Conservation (phyloP, 805 yeast species). For the Candida pseudofarinosa region DNA sequence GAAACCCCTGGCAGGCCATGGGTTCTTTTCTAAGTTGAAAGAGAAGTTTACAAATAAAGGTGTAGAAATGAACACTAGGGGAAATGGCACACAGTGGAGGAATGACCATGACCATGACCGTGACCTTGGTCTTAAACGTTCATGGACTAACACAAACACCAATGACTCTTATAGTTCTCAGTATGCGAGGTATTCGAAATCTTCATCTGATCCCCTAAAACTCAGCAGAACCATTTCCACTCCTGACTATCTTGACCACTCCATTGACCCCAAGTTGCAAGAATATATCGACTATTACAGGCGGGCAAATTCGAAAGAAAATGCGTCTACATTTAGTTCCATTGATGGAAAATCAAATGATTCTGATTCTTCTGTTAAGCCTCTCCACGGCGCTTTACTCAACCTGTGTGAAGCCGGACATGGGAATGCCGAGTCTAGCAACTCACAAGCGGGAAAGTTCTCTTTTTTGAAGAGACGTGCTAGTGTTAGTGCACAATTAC, state of each 20-base stretch:
- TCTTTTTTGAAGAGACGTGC: conserved; percentile 28
- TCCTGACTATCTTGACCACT: conserved; percentile 3
- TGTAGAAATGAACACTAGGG: background rate
- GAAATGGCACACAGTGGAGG: conserved; percentile 12
- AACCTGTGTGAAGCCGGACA: conserved; percentile 14
- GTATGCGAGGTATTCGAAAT: background rate
- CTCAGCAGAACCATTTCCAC: conserved; percentile 11
- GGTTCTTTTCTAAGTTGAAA: conserved; percentile 35
- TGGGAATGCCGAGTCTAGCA: conserved; percentile 4
- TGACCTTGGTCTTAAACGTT: conserved; percentile 4
- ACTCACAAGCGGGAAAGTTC: background rate
- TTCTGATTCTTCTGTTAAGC: conserved; percentile 1
- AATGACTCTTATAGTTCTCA: background rate
- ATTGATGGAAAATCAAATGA: background rate
- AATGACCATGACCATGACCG: conserved; percentile 15
- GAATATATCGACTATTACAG: conserved; percentile 34
- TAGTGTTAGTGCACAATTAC: conserved; percentile 4
- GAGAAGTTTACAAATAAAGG: conserved; percentile 23
- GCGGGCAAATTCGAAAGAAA: conserved; percentile 14
- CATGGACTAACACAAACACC: background rate
- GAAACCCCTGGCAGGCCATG: conserved; percentile 10
- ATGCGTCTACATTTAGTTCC: background rate
- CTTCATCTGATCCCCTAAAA: background rate
- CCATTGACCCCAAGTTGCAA: conserved; percentile 29
- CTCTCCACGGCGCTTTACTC: conserved; percentile 16